Evolutionary conservation across 257 asterid species (phyloP).

Genomic region (Rauvolfia tetraphylla): DNA sequence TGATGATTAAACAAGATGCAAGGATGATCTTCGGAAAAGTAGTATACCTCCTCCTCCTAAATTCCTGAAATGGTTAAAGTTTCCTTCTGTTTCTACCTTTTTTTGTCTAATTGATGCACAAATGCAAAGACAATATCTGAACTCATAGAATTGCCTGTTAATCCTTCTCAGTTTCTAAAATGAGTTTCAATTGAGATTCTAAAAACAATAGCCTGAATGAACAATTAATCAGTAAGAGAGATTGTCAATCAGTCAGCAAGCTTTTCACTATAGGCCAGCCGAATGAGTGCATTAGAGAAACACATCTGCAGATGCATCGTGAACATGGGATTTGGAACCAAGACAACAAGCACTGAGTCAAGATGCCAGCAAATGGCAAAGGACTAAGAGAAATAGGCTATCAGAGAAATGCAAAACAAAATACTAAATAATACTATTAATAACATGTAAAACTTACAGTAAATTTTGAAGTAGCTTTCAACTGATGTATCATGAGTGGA

Average conservation of each 20-base stretch:
- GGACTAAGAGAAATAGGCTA: constrained; percentile 3
- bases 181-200: background rate
- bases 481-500: constrained; percentile 70
- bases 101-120: background rate
- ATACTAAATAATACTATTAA: too few species aligned
- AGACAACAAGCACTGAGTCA: background rate
- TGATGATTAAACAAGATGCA: background rate
- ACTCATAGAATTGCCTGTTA: background rate
- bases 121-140: too few species aligned
- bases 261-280: background rate
- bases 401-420: constrained; percentile 1
- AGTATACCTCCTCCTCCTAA: background rate
- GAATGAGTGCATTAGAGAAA: background rate
- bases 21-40: background rate
- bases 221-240: background rate
- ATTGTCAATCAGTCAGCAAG: background rate
- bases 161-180: background rate
- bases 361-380: constrained; percentile 11
- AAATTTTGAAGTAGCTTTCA: constrained; percentile 70
- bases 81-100: background rate
- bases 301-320: background rate
- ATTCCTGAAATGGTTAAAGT: background rate
- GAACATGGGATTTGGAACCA: background rate
- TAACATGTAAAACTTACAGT: constrained; percentile 45
- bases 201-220: background rate